Evolutionary conservation across 306 rosid genomes (phyloP).

Genomic region (Lagenaria siceraria): DNA sequence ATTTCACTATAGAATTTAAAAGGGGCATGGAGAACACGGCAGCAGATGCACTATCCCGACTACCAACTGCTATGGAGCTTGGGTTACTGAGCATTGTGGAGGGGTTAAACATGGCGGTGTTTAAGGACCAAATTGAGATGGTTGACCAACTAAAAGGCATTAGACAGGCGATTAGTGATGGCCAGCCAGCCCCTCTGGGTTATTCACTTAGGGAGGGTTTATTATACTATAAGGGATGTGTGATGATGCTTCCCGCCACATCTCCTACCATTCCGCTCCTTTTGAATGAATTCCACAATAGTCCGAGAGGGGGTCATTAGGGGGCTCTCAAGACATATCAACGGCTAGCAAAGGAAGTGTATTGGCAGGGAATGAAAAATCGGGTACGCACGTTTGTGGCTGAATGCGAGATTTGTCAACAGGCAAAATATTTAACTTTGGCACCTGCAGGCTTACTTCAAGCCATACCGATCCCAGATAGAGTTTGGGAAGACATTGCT

Average conservation of each 20-base stretch:
- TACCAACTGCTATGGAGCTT: neutral
- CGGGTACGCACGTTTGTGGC: fast-evolving
- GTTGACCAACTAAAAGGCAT: neutral
- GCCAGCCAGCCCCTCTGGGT: neutral
- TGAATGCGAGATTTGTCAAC: neutral
- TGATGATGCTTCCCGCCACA: no score
- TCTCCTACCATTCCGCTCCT: no score
- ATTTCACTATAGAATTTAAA: no score
- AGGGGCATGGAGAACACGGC: no score
- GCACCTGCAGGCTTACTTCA: neutral
- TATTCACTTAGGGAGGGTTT: no score
- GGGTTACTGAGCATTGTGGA: neutral
- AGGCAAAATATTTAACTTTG: neutral
- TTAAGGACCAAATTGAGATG: fast-evolving
- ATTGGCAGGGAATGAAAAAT: neutral
- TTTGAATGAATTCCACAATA: neutral
- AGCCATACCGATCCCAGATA: neutral
- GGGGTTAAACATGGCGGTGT: fast-evolving
- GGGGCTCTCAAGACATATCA: neutral
- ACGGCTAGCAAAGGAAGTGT: fast-evolving
- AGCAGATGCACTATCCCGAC: no score
- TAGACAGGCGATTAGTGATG: no score
- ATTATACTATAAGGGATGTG: no score
- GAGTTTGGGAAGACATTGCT: neutral
- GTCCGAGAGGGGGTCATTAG: neutral